Base-by-base conservation (phyloP, 139 green algal species). In the Pleodorina starrii region DNA sequence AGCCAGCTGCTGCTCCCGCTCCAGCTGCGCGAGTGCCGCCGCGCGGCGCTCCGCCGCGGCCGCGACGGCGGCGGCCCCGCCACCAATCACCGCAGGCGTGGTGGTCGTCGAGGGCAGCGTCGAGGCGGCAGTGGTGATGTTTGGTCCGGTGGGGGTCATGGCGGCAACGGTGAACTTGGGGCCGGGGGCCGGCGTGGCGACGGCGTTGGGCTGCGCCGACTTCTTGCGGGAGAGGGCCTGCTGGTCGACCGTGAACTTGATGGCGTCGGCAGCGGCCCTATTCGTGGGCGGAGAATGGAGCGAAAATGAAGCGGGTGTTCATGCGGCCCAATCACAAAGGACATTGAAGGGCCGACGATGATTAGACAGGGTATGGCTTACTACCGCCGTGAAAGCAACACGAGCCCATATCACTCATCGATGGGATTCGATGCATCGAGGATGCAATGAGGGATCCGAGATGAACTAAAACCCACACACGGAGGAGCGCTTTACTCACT, bases 201-300 rank as follows among this genome's bases (percentile, higher is more conserved):
- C 83, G 36, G 77, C 72, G 48, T 63, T 29, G 29, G n/a, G 21
- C 40, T 46, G 19, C n/a, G 6, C 21, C 17, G 76, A 17, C 76
- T 81, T 82, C 54, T 93, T 95, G 36, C 79, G 84, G 82, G 90
- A 91, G 11, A 97, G 92, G 2, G 93, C 85, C 35, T 83, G 90
- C 90, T 98, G 94, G 91, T 99, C 98, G 21, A 99, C 98, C 2
- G 98, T 99, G 93, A 99, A 99, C 96, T 99, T 99, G 94, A 99
- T 99, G 89, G 98, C 98, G 84, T 99, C 98, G 2, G 97, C 98
- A 32, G 98, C 98, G 46, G 96, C 93, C 78, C 96, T 93, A 83
- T 32, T 19, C n/a, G n/a, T n/a, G n/a, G n/a, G n/a, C n/a, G n/a
- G n/a, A n/a, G n/a, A n/a, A n/a, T n/a, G n/a, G n/a, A n/a, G n/a